A percentile compares a stretch with the other conserved stretches of the same genome.
phyloP scores from a whole-genome alignment of 2,329 filamentous ascomycete genomes.

The Trichoderma breve region DNA sequence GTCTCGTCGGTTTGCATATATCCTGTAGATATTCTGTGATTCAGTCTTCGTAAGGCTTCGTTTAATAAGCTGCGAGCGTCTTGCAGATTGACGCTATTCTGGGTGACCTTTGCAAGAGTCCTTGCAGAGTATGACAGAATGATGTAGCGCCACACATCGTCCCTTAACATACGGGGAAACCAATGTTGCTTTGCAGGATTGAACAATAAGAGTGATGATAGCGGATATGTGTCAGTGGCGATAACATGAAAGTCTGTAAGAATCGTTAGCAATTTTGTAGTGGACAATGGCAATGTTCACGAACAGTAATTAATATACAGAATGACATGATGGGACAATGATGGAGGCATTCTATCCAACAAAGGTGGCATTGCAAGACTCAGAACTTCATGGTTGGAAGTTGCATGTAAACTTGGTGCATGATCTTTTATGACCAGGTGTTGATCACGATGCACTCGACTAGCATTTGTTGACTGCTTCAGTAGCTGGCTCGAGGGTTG shows the following conservation, averaged over 20 bases:
- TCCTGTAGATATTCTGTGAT: background rate
- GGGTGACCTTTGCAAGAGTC: background rate
- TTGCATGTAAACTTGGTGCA: background rate
- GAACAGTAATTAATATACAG: background rate
- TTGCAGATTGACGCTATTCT: background rate
- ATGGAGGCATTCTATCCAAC: background rate
- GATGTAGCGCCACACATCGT: background rate
- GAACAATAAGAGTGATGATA: background rate
- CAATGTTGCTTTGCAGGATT: background rate
- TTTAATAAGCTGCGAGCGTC: background rate
- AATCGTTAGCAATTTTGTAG: background rate
- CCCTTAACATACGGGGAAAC: background rate
- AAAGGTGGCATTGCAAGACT: background rate
- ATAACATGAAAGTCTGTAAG: background rate
- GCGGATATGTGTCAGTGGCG: background rate
- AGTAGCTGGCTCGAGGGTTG: background rate
- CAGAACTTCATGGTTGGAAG: background rate
- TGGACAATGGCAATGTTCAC: background rate
- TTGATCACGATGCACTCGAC: background rate
- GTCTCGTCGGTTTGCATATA: background rate
- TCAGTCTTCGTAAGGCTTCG: background rate
- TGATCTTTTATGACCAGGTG: background rate
- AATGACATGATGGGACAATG: background rate
- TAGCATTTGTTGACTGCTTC: background rate
- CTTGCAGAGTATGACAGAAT: background rate